These are phyloP conservation scores for Rubia peregrina DNA, from an alignment of 305 asterid species.

Conservation along the genomic window DNA sequence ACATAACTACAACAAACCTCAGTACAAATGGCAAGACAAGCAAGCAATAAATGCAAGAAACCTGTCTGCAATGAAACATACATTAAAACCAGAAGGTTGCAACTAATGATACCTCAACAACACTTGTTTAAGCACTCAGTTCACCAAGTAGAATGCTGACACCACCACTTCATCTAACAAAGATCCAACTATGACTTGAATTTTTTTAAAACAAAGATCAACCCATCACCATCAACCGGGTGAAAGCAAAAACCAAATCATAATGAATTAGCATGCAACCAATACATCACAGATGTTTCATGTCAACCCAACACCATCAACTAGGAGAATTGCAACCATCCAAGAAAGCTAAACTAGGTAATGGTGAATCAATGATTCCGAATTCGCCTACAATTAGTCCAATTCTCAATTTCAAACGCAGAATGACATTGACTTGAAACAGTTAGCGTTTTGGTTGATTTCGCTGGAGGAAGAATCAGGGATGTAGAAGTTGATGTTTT, in stretches of 20 bases:
- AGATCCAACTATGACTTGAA: not conserved
- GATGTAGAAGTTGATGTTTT: no score
- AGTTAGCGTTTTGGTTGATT: slow-evolving; percentile 14
- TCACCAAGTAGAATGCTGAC: not conserved
- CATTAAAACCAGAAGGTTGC: not conserved
- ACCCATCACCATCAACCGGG: not conserved
- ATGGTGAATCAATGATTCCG: not conserved
- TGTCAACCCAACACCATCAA: no score
- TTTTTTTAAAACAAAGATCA: not conserved
- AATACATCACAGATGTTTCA: not conserved
- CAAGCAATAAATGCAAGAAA: not conserved
- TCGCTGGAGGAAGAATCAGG: no score
- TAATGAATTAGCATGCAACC: not conserved
- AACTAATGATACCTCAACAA: no score
- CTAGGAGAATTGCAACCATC: slow-evolving; percentile 9
- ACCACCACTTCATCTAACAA: not conserved
- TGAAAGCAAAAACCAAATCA: not conserved
- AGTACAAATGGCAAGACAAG: not conserved
- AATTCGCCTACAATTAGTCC: no score
- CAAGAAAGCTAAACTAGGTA: not conserved
- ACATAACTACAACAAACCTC: not conserved
- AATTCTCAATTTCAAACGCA: slow-evolving; percentile 17
- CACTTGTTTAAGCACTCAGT: no score
- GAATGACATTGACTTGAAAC: slow-evolving; percentile 19
- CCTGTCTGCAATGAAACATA: not conserved